A percentile compares a stretch with the other conserved stretches of the same genome.
Evolutionary conservation across 768 basidiomycete species (phyloP).

Genomic region (Cystofilobasidium capitatum): DNA sequence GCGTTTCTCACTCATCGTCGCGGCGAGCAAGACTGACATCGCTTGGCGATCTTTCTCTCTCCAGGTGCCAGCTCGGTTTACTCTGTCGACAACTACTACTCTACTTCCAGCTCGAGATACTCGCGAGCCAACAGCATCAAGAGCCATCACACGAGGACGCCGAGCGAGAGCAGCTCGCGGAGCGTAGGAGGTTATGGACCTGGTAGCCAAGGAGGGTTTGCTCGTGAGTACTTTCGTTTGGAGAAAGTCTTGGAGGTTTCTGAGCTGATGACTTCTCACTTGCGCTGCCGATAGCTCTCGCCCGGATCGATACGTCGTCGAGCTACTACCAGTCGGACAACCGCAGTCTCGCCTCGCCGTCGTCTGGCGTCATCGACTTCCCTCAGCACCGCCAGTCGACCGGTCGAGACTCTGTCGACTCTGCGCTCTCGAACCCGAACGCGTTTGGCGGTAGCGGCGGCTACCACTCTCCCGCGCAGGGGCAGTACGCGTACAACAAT

Average conservation of each 20-base stretch:
- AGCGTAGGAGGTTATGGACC: neutral
- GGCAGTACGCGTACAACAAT: neutral
- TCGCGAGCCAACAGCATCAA: conserved; percentile 9
- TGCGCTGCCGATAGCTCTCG: conserved; percentile 16
- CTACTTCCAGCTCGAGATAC: conserved; percentile 6
- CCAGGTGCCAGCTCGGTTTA: conserved; percentile 8
- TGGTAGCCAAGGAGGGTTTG: neutral
- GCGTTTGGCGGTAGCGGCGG: neutral
- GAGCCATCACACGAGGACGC: conserved; percentile 1
- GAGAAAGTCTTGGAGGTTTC: neutral
- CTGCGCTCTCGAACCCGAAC: neutral
- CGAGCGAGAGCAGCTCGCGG: conserved; percentile 9
- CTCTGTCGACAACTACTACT: neutral
- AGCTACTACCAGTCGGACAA: neutral
- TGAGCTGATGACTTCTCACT: neutral
- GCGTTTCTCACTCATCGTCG: neutral
- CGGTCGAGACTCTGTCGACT: conserved; percentile 21
- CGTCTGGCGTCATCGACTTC: neutral
- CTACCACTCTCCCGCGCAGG: neutral
- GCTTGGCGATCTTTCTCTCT: neutral
- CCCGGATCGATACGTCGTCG: conserved; percentile 23
- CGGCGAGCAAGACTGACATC: neutral
- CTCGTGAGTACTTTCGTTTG: neutral
- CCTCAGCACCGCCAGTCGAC: neutral
- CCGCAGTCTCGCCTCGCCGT: neutral